Evolutionary conservation across 2,329 filamentous ascomycete species (phyloP), one percentile per base, ranked within the genome.

Genomic region (Fusarium begoniae): DNA sequence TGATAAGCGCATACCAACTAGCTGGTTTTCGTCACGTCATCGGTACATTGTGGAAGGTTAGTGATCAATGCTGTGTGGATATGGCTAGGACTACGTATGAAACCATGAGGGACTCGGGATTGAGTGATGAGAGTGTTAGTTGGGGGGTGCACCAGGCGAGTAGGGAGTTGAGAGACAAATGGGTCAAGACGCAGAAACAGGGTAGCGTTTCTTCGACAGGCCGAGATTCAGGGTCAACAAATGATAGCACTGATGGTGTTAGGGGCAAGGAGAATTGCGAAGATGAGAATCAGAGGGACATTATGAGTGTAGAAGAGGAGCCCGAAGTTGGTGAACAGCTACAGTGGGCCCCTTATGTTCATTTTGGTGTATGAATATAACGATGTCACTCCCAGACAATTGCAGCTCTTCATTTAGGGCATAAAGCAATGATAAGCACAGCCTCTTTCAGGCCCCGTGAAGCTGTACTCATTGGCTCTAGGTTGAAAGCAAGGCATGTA

Each of bases 111-210:
- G n/a, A 22, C 0, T 26, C 0, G 0, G 50, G 32, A 3, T 0
- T 37, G 13, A 26, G n/a, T 37, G 32, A 53, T 3, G 18, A 38
- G 0, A 0, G 18, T 20, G n/a, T 53, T 0, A 26, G 50, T 17
- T 38, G n/a, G 32, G 50, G 18, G 8, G 2, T 38, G 13, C n/a
- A 26, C 7, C 12, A 0, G n/a, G 32, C 50, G 4, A 6, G 4
- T 0, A 26, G 32, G 30, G 50, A 38, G 32, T 0, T 53, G 6
- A 20, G 32, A 15, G 32, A 26, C 13, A 37, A 37, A 37, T 37
- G 32, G 30, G 17, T 37, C 3, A 22, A 53, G 32, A 5, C 1
- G 3, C 32, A 26, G 17, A 24, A 37, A 8, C n/a, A 26, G 4
- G 17, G 1, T 4, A 24, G 5, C 4, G 3, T 4, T 4, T 20